Evolutionary conservation across 441 rosid species (phyloP), one percentile per base, ranked within the genome.

Genomic region (Erysimum cheiri): DNA sequence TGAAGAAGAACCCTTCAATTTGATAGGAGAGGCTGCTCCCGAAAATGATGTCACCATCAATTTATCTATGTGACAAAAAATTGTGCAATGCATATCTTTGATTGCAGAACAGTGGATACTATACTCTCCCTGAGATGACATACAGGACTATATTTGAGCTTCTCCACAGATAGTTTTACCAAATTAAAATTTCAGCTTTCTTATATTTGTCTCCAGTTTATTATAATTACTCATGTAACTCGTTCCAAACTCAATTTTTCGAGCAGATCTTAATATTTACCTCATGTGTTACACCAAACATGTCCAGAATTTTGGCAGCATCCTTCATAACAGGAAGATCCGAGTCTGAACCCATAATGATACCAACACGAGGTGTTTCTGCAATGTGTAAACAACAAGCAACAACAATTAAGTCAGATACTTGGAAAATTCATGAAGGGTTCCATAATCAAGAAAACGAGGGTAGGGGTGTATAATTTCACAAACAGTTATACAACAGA

Each of bases 301-400:
- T 78, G 53, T 78, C 72, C 35, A 95, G 74, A 78, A 89, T 80
- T 73, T 59, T 84, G 13, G 95, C 95, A 57, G 97, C 98, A 62
- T 95, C 97, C 82, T 95, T 95, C 97, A 95, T 92, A 31, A 90
- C 89, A 46, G 96, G 93, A 82, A 95, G 97, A 82, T 95, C 97
- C 32, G 98, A 88, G 77, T 95, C 98, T 31, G 98, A 95, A 64
- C 99, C 99, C 98, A 90, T 92, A 24, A 92, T 85, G 73, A 95
- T 88, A 77, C 96, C 93, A 70, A 95, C 95, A 60, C 87, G 87
- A 15, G 88, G 92, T 15, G 79, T 58, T 46, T 58, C 98, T 92
- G 83, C 85, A 84, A 39, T 78, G 66, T 61, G 52, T 26, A 76
- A 64, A 73, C 26, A 70, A 47, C 19, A 66, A 19, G 56, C n/a